These are phyloP conservation scores for Orbilia blumenaviensis DNA, from an alignment of 2,329 filamentous ascomycete genomes.

Conservation along the genomic window DNA sequence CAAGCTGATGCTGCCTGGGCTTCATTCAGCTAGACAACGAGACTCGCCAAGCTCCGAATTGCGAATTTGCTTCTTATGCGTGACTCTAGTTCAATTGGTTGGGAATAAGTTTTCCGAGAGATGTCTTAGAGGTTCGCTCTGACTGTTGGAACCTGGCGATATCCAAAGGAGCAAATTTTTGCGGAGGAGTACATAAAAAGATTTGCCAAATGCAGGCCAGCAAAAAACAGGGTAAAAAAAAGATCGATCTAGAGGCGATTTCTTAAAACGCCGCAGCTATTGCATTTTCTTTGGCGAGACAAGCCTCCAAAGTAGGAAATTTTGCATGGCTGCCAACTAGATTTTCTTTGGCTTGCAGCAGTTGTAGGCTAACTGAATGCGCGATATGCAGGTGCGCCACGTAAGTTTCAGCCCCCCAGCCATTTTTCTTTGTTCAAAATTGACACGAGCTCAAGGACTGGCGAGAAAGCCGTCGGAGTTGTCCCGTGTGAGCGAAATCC, in stretches of 20 bases:
- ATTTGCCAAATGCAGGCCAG: neutral
- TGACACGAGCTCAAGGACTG: constrained; percentile 27
- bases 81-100: constrained; percentile 25
- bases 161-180: constrained; percentile 1
- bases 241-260: constrained; percentile 50
- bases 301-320: constrained; percentile 17
- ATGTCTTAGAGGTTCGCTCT: constrained; percentile 1
- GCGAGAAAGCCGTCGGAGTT: constrained; percentile 9
- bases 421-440: constrained; percentile 46
- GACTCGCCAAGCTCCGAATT: constrained; percentile 51
- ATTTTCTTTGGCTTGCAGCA: constrained; percentile 28
- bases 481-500: constrained; percentile 34
- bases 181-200: neutral
- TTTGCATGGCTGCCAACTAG: constrained; percentile 22
- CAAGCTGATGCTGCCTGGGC: constrained; percentile 24
- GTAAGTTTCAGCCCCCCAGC: constrained; percentile 53
- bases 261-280: constrained; percentile 43
- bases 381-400: constrained; percentile 52
- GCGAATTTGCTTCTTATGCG: constrained; percentile 47
- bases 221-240: constrained; percentile 15
- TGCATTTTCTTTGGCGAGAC: constrained; percentile 41
- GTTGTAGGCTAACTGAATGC: constrained; percentile 40
- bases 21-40: constrained; percentile 31
- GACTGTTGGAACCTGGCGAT: constrained; percentile 21
- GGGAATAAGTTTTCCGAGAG: constrained; percentile 21